A percentile compares a stretch with the other conserved stretches of the same genome.
phyloP scores from a whole-genome alignment of 352 stramenopile species.

The Elongisporangium undulatum region DNA sequence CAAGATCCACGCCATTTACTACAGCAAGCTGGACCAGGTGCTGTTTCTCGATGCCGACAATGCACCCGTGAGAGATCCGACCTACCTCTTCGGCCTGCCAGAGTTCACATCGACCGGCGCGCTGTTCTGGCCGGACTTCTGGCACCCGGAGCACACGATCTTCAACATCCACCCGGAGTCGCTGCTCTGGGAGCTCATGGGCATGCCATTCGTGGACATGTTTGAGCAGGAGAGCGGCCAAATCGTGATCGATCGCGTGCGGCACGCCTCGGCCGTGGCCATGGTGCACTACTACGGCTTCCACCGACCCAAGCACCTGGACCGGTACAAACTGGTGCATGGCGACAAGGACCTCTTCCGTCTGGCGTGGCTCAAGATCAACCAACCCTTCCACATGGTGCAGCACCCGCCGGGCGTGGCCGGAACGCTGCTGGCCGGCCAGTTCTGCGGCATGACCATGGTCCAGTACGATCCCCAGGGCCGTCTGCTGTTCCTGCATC shows the following conservation, averaged over 20 bases:
- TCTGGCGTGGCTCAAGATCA: constrained; percentile 44
- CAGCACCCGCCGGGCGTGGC: constrained; percentile 28
- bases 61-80: constrained; percentile 45
- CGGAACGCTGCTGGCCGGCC: constrained; percentile 21
- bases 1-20: constrained; percentile 49
- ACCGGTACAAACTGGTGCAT: constrained; percentile 26
- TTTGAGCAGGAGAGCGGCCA: constrained; percentile 72
- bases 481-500: constrained; percentile 42
- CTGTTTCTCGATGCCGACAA: constrained; percentile 67
- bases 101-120: constrained; percentile 39
- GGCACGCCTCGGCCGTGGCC: constrained; percentile 26
- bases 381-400: constrained; percentile 47
- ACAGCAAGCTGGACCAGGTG: constrained; percentile 39
- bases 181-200: constrained; percentile 49
- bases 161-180: constrained; percentile 54
- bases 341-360: constrained; percentile 69
- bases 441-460: constrained; percentile 59
- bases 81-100: constrained; percentile 37
- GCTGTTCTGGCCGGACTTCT: constrained; percentile 69
- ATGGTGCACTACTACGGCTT: constrained; percentile 40
- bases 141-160: constrained; percentile 46
- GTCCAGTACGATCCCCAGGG: constrained; percentile 31
- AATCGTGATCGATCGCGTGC: constrained; percentile 38
- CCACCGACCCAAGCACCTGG: constrained; percentile 27
- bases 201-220: constrained; percentile 44